phyloP scores from a whole-genome alignment of 495 filamentous ascomycete species.

The Xylaria bambusicola region DNA sequence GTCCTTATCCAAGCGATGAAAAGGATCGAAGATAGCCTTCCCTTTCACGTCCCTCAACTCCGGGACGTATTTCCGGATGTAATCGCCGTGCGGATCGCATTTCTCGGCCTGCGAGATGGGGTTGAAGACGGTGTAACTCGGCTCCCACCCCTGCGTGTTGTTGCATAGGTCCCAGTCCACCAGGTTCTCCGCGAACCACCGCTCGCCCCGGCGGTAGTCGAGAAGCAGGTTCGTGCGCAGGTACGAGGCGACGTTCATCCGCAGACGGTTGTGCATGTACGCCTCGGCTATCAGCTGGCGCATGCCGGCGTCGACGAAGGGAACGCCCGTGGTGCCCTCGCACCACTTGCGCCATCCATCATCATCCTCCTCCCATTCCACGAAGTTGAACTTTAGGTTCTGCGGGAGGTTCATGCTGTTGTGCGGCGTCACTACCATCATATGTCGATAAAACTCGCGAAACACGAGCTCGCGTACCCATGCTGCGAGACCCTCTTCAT shows the following conservation, averaged over 20 bases:
- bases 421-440: conserved; percentile 42
- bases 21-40: conserved; percentile 45
- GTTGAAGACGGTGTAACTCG: conserved; percentile 46
- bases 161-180: conserved; percentile 50
- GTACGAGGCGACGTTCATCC: conserved; percentile 45
- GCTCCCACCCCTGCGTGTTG: conserved; percentile 52
- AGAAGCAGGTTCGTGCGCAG: conserved; percentile 46
- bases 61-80: conserved; percentile 62
- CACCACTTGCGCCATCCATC: conserved; percentile 49
- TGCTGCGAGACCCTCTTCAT: conserved; percentile 26
- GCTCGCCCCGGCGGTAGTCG: conserved; percentile 45
- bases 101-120: conserved; percentile 48
- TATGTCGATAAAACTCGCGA: conserved; percentile 49
- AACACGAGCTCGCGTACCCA: conserved; percentile 53
- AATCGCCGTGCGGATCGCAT: conserved; percentile 58
- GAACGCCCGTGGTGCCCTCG: conserved; percentile 43
- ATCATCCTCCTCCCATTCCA: conserved; percentile 49
- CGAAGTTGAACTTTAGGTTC: conserved; percentile 49
- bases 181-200: conserved; percentile 48
- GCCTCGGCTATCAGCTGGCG: conserved; percentile 45
- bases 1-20: conserved; percentile 36
- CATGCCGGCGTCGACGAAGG: conserved; percentile 50
- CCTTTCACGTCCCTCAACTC: conserved; percentile 49
- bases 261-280: conserved; percentile 51
- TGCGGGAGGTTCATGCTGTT: conserved; percentile 48